These are phyloP conservation scores for Pyrus bretschneideri DNA, from an alignment of 306 rosid genomes.

Conservation along the genomic window DNA sequence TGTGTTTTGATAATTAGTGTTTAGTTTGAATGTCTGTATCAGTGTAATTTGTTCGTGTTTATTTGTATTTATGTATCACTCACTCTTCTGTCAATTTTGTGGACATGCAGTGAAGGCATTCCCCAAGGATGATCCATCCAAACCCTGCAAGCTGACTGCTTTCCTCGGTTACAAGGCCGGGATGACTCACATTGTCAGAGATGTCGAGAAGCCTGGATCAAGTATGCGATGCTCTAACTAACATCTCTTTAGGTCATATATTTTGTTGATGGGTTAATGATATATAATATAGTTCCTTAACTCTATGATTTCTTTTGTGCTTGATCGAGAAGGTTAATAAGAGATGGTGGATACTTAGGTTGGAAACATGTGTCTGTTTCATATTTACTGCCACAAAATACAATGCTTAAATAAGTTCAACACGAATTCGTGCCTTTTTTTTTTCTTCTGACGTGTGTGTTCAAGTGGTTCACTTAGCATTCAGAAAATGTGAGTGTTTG, in stretches of 20 bases:
- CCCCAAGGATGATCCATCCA: constrained; percentile 70
- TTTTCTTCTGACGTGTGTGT: background rate
- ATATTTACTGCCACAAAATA: too few relatives aligned
- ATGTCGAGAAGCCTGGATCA: constrained; percentile 84
- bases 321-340: too few relatives aligned
- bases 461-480: background rate
- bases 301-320: background rate
- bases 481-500: background rate
- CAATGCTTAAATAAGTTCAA: too few relatives aligned
- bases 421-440: background rate
- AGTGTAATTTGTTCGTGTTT: background rate
- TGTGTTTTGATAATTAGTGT: too few relatives aligned
- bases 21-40: too few relatives aligned
- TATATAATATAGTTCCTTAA: background rate
- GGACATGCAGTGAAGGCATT: constrained; percentile 68
- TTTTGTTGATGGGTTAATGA: background rate
- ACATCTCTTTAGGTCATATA: background rate
- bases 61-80: background rate
- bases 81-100: background rate
- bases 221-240: constrained; percentile 18
- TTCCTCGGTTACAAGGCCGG: constrained; percentile 86
- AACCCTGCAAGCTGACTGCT: constrained; percentile 64
- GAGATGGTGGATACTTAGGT: too few relatives aligned
- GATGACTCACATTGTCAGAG: constrained; percentile 86
- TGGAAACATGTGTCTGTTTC: too few relatives aligned